Percentiles rank a stretch among this genome's conserved stretches.
phyloP scores from a whole-genome alignment of 257 asterid species.

The Thymus mandschuricus region DNA sequence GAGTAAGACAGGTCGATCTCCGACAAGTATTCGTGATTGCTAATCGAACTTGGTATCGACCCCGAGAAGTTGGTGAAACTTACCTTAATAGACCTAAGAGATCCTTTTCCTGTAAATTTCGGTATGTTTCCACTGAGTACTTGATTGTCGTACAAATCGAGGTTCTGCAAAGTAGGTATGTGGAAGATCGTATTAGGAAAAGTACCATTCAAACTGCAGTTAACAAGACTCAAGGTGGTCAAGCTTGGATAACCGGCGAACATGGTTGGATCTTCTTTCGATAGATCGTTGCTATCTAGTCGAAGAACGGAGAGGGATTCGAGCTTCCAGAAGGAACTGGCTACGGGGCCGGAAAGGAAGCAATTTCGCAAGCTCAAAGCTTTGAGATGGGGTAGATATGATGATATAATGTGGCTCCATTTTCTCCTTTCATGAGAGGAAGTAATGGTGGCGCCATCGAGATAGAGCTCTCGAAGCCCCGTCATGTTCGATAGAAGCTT shows the following conservation, averaged over 20 bases:
- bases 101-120: slow-evolving; percentile 19
- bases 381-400: neutral
- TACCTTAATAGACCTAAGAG: slow-evolving; percentile 29
- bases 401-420: neutral
- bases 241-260: neutral
- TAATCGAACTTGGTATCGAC: slow-evolving; percentile 38
- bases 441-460: neutral
- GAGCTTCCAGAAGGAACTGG: neutral
- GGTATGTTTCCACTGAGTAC: too few species aligned
- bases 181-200: too few species aligned
- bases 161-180: too few species aligned
- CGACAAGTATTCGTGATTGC: slow-evolving; percentile 17
- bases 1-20: neutral
- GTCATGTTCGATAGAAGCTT: neutral
- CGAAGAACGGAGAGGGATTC: neutral
- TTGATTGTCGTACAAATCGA: too few species aligned
- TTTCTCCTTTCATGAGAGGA: neutral
- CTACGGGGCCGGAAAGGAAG: neutral
- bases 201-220: neutral
- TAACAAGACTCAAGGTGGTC: neutral
- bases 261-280: neutral
- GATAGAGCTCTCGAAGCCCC: neutral
- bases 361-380: neutral
- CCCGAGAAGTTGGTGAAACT: slow-evolving; percentile 40
- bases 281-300: neutral